Conservation (phyloP, 2,329 filamentous ascomycete genomes). For the Colletotrichum sidae region DNA sequence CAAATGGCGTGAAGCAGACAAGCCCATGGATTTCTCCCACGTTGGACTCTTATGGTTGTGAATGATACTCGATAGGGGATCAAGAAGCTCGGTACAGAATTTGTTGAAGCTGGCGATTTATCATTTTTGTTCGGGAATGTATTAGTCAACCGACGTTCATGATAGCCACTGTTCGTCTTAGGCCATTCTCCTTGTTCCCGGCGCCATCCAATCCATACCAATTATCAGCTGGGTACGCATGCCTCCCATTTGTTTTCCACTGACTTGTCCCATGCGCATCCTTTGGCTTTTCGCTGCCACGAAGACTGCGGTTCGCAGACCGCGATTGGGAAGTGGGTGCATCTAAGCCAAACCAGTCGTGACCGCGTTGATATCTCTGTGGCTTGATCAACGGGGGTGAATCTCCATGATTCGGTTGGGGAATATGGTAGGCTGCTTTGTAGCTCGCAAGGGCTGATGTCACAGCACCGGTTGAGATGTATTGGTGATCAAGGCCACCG, state of each 20-base stretch:
- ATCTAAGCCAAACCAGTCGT: conserved; percentile 36
- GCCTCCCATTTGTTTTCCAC: too few species aligned
- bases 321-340: not conserved
- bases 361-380: conserved; percentile 10
- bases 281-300: too few species aligned
- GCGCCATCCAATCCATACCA: conserved; percentile 34
- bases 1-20: too few species aligned
- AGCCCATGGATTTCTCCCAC: too few species aligned
- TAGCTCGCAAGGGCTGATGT: conserved; percentile 5
- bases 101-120: conserved; percentile 27
- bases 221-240: not conserved
- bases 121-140: not conserved
- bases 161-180: not conserved
- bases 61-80: too few species aligned
- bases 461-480: conserved; percentile 37
- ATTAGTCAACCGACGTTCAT: too few species aligned
- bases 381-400: not conserved
- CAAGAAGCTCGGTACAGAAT: conserved; percentile 3
- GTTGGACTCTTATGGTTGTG: too few species aligned
- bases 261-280: too few species aligned
- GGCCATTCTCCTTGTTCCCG: conserved; percentile 2
- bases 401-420: not conserved
- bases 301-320: not conserved
- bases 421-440: not conserved
- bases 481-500: conserved; percentile 56